Evolutionary conservation across 2,329 filamentous ascomycete species (phyloP).

Genomic region (Cryphonectria japonica): DNA sequence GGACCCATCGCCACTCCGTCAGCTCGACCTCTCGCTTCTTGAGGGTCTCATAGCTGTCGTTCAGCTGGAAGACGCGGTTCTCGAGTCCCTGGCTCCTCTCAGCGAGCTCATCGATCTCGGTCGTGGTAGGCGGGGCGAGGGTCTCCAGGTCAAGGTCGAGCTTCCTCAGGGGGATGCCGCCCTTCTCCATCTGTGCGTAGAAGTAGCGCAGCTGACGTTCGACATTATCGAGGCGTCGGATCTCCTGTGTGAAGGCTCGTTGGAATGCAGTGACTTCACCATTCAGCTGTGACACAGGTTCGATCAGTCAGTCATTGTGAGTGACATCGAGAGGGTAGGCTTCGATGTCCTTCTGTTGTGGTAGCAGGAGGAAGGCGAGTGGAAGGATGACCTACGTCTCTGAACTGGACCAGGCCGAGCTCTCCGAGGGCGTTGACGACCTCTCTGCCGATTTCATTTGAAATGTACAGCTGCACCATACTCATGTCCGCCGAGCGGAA

Average conservation of each 20-base stretch:
- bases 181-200: conserved; percentile 93
- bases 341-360: conserved; percentile 1
- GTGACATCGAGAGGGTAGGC: conserved; percentile 1
- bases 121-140: conserved; percentile 83
- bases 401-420: conserved; percentile 93
- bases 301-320: conserved; percentile 29
- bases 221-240: conserved; percentile 95
- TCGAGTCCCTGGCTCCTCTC: conserved; percentile 93
- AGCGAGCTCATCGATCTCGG: conserved; percentile 93
- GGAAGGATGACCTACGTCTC: conserved; percentile 71
- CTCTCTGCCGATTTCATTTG: conserved; percentile 97
- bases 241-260: conserved; percentile 96
- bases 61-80: conserved; percentile 86
- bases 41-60: conserved; percentile 97
- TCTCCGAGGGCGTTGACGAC: conserved; percentile 96
- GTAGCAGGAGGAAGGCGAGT: conserved; percentile 30
- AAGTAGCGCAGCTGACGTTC: conserved; percentile 98
- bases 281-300: conserved; percentile 69
- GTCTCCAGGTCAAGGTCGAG: conserved; percentile 89
- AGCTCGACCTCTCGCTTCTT: conserved; percentile 98
- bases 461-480: conserved; percentile 99
- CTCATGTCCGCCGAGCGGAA: conserved; percentile 99
- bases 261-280: conserved; percentile 93
- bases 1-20: conserved; percentile 97
- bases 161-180: conserved; percentile 80